phyloP scores from a whole-genome alignment of 1,284 basidiomycete genomes.

The Leccinum griseonigrum region DNA sequence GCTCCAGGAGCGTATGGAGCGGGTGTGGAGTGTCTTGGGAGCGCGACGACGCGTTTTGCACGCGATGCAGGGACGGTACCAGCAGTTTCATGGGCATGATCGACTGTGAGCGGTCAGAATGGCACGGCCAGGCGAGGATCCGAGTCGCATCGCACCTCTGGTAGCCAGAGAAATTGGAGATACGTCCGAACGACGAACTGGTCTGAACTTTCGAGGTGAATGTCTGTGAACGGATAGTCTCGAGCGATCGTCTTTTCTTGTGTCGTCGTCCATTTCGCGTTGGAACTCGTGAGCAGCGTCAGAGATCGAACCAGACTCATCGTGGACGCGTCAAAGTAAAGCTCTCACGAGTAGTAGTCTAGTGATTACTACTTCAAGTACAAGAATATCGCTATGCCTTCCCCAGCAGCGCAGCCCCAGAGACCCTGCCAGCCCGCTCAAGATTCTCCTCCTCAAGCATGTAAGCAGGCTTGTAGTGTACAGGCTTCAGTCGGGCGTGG shows the following conservation, averaged over 20 bases:
- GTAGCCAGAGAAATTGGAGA: slow-evolving; percentile 74
- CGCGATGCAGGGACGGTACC: slow-evolving; percentile 52
- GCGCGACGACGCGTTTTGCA: slow-evolving; percentile 30
- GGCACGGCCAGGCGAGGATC: not conserved
- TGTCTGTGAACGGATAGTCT: slow-evolving; percentile 47
- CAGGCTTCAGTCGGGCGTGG: slow-evolving; percentile 7
- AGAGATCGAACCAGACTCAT: slow-evolving; percentile 23
- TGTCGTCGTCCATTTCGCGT: slow-evolving; percentile 41
- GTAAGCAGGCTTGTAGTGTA: slow-evolving; percentile 72
- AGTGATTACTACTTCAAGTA: not conserved
- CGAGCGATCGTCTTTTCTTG: slow-evolving; percentile 50
- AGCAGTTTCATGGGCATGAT: slow-evolving; percentile 62
- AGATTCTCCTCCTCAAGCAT: slow-evolving; percentile 73
- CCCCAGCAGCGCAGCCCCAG: slow-evolving; percentile 13
- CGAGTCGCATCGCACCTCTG: slow-evolving; percentile 48
- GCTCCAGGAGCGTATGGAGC: slow-evolving; percentile 54
- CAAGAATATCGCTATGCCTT: slow-evolving; percentile 3
- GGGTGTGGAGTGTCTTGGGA: slow-evolving; percentile 41
- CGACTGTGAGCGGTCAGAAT: slow-evolving; percentile 44
- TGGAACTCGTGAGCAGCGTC: slow-evolving; percentile 20
- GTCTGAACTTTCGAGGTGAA: slow-evolving; percentile 39
- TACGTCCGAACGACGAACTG: slow-evolving; percentile 55
- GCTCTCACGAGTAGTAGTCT: not conserved
- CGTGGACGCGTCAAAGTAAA: slow-evolving; percentile 1
- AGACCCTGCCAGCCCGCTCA: slow-evolving; percentile 68